Evolutionary conservation across 2,329 filamentous ascomycete species (phyloP), one percentile per base, ranked within the genome.

Genomic region (Xylariaceae sp.): DNA sequence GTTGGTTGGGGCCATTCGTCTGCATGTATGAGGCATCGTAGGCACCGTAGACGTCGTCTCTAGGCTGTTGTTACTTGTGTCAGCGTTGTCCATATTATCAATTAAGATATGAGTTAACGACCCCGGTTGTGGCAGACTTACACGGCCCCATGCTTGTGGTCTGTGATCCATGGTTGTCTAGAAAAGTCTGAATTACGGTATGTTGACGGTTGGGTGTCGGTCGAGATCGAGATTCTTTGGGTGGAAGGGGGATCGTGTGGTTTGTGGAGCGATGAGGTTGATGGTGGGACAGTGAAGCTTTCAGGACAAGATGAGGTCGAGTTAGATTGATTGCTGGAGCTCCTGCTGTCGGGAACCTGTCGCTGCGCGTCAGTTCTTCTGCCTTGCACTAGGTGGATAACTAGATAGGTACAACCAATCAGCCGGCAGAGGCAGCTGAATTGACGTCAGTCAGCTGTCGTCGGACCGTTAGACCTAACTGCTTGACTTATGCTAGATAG

Each of bases 11-110:
- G 53, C 78, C 80, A 65, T 74, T 78, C 50, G 74, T 77, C 66
- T 89, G 83, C 70, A 97, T 86, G 73, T 92, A 91, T 56, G 91
- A 89, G 69, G 80, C 77, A 75, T 97, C 89, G 75, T 99, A 99
- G 67, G 87, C 80, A 66, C 94, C 94, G 76, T 97, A 99, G 69
- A 97, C 80, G 74, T 99, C 94, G 75, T 99, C 89, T 81, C 94
- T 87, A 70, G 94, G 94, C 94, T 99, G 68, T 59, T 49, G 52
- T 43, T 50, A 29, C 34, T 48, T 41, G 50, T 39, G 48, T 60
- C 39, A 60, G 53, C 50, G 48, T 39, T 37, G 31, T 43, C 47
- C 12, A 31, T 27, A 43, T 48, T 41, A 45, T 42, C 50, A 43
- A 51, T 4, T 35, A 29, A 42, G 31, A 32, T 39, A 44, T 27